Percentiles rank a stretch among this genome's conserved stretches.
These are phyloP conservation scores for Ilex paraguariensis DNA, from an alignment of 305 asterid species.

Conservation along the genomic window DNA sequence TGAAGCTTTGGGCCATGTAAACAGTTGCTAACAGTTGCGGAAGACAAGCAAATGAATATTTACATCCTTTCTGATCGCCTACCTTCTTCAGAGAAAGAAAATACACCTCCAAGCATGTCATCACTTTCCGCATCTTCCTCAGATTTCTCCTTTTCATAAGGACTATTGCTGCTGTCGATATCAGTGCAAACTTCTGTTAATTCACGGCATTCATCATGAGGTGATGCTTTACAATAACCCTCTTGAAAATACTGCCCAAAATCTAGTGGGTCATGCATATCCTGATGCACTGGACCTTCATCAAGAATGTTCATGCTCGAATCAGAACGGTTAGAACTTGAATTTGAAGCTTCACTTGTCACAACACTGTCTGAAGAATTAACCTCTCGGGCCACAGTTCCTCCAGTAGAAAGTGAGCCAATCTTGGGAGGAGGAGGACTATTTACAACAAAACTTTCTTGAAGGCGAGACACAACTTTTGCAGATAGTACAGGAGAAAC, in stretches of 20 bases:
- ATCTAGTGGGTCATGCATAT: constrained; percentile 35
- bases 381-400: constrained; percentile 16
- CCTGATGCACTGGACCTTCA: constrained; percentile 36
- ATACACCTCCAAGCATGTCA: constrained; percentile 44
- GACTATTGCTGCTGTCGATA: constrained; percentile 23
- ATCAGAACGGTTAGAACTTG: constrained; percentile 33
- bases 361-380: constrained; percentile 22
- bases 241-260: constrained; percentile 36
- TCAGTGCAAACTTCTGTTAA: constrained; percentile 25
- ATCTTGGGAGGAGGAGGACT: constrained; percentile 24
- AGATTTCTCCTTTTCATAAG: constrained; percentile 24
- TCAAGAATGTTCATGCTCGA: constrained; percentile 28
- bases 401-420: constrained; percentile 20
- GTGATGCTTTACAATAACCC: constrained; percentile 42
- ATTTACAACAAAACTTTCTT: constrained; percentile 24
- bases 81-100: constrained; percentile 50
- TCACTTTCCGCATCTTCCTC: constrained; percentile 38
- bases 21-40: too few species aligned
- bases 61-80: neutral
- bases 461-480: constrained; percentile 20
- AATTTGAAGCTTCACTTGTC: constrained; percentile 32
- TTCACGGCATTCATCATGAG: constrained; percentile 21
- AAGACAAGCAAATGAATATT: too few species aligned
- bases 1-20: too few species aligned
- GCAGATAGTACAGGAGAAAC: constrained; percentile 25